Evolutionary conservation across 805 yeast species (phyloP), one percentile per base, ranked within the genome.

Genomic region (Starmerella khaoyaiensis): DNA sequence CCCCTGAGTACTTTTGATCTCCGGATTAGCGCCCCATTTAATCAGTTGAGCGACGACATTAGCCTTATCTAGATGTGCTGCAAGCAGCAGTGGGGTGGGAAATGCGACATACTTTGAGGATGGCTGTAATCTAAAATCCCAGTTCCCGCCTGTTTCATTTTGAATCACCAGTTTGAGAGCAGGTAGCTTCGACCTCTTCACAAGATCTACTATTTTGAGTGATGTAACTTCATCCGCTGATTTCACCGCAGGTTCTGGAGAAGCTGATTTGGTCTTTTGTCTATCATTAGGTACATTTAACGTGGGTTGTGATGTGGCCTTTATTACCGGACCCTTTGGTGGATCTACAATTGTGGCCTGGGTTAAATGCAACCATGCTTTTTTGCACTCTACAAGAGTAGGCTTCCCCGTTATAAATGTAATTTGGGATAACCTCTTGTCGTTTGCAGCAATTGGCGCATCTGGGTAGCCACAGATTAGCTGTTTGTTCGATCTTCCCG

Each of bases 351-450:
- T 54, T 27, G 64, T 60, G 46, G 81, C 58, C 47, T 76, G 73
- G 0, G 84, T 64, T 40, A 90, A 62, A 46, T 77, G 76, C 20
- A 71, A 65, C 97, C 97, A 90, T 0, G 93, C 83, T 33, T 74
- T 69, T 51, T 76, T 80, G 48, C 90, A 61, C 54, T 86, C 97
- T 2, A 71, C 60, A 0, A 78, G 66, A 0, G 94, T 86, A 1
- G 97, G 93, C 46, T 95, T 68, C 39, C 72, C 72, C 0, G 98
- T 87, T 0, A 94, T 77, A 60, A 90, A 84, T 1, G 98, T 98
- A 53, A 87, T 73, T 2, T 65, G 58, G 44, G 69, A 71, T 5
- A 90, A 58, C 45, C 94, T 65, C 0, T 61, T 46, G 53, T 87
- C 96, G 23, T 60, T 60, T 23, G 64, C 52, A 5, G 72, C 56